Evolutionary conservation across 805 yeast species (phyloP).

Genomic region (Blastobotrys parvus): DNA sequence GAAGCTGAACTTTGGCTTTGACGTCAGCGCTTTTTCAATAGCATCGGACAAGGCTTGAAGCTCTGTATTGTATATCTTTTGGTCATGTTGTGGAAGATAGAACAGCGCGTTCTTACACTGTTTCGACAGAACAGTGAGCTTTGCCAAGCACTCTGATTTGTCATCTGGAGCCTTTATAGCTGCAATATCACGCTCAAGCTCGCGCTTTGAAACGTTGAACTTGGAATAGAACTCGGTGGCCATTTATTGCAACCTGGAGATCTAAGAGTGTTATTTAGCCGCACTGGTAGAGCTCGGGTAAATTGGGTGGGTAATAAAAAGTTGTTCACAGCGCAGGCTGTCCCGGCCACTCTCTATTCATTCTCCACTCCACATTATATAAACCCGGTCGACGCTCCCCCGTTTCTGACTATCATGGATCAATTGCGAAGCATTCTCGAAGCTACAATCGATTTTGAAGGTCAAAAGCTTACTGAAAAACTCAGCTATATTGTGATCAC

Average conservation of each 20-base stretch:
- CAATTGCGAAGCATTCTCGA: constrained; percentile 10
- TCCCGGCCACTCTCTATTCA: not conserved
- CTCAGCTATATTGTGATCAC: constrained; percentile 24
- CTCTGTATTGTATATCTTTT: constrained; percentile 11
- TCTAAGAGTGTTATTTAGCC: not conserved
- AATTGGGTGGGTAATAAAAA: too few species aligned
- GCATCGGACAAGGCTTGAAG: constrained; percentile 6
- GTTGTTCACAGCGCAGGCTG: not conserved
- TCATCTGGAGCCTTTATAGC: not conserved
- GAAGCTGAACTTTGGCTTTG: constrained; percentile 5
- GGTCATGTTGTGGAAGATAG: constrained; percentile 14
- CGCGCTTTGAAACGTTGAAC: constrained; percentile 7
- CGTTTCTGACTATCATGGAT: constrained; percentile 8
- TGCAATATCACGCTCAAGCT: constrained; percentile 3
- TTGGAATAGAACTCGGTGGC: constrained; percentile 12
- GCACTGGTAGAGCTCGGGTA: not conserved
- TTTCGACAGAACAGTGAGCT: constrained; percentile 7
- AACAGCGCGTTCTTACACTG: constrained; percentile 10
- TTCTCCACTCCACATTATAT: not conserved
- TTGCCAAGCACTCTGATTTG: constrained; percentile 4
- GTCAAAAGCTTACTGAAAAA: constrained; percentile 40
- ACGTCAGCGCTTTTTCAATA: not conserved
- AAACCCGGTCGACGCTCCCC: not conserved
- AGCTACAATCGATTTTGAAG: constrained; percentile 39
- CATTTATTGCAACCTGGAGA: not conserved